Percentiles rank a stretch among this genome's conserved stretches.
Evolutionary conservation across 495 filamentous ascomycete genomes (phyloP).

Genomic region (Acidiella bohemica): DNA sequence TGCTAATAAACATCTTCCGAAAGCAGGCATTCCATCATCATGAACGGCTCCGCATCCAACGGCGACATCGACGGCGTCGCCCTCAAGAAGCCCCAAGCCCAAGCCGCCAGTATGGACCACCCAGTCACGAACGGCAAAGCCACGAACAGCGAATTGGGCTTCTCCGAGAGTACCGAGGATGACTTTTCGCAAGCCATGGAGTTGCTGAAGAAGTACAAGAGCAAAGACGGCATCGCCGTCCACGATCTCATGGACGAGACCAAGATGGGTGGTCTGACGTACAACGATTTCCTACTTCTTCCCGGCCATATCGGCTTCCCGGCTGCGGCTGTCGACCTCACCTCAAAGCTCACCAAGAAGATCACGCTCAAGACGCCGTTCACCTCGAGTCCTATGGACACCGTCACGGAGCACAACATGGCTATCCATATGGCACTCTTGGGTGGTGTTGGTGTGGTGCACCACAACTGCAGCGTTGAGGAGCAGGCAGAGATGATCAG

Average conservation of each 20-base stretch:
- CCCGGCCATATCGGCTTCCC: slow-evolving; percentile 69
- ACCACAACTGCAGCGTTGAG: slow-evolving; percentile 95
- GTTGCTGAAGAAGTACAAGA: slow-evolving; percentile 59
- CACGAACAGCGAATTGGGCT: not conserved
- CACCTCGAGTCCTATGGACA: slow-evolving; percentile 97
- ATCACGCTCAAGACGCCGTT: slow-evolving; percentile 90
- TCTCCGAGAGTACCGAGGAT: slow-evolving; percentile 1
- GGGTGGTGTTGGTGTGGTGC: slow-evolving; percentile 90
- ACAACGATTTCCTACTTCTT: slow-evolving; percentile 59
- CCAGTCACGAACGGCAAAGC: slow-evolving; percentile 37
- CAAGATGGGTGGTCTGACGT: slow-evolving; percentile 78
- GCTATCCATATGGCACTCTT: slow-evolving; percentile 97
- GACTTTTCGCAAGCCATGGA: slow-evolving; percentile 60
- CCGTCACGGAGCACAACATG: slow-evolving; percentile 97
- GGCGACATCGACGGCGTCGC: slow-evolving; percentile 10
- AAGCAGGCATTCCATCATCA: slow-evolving; percentile 1
- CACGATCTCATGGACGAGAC: slow-evolving; percentile 74
- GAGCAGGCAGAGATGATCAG: slow-evolving; percentile 97
- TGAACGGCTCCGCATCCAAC: slow-evolving; percentile 5
- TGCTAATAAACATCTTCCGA: not conserved
- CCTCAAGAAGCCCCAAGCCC: slow-evolving; percentile 25
- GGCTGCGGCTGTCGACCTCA: slow-evolving; percentile 75
- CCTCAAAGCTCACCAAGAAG: slow-evolving; percentile 84
- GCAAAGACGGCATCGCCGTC: slow-evolving; percentile 71
- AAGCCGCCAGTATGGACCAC: slow-evolving; percentile 25